These are phyloP conservation scores for Ceratocystis huliohia DNA, from an alignment of 2,329 filamentous ascomycete genomes.

Conservation along the genomic window DNA sequence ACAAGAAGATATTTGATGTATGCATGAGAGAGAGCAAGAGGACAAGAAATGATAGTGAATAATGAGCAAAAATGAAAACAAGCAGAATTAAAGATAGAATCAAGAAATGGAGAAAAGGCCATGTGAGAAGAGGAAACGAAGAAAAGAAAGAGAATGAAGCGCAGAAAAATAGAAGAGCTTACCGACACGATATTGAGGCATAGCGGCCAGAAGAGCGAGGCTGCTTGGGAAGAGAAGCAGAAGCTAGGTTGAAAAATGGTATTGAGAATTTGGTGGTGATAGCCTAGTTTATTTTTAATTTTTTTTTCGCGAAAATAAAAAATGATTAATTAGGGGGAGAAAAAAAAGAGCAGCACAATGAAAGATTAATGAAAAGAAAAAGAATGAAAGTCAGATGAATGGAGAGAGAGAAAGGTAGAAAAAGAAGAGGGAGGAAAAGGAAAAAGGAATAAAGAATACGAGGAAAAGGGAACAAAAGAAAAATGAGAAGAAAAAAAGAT, in stretches of 20 bases:
- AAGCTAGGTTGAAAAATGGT: conserved; percentile 17
- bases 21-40: background rate
- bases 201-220: conserved; percentile 22
- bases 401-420: background rate
- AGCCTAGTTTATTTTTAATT: background rate
- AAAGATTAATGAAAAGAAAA: conserved; percentile 5
- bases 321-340: conserved; percentile 5
- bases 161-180: conserved; percentile 19
- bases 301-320: background rate
- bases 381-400: conserved; percentile 11
- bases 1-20: background rate
- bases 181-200: conserved; percentile 39
- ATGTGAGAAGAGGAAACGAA: background rate
- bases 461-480: conserved; percentile 8
- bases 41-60: background rate
- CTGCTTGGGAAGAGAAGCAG: background rate
- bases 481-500: conserved; percentile 5
- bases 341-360: background rate
- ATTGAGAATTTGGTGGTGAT: background rate
- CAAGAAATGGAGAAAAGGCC: too few relatives aligned
- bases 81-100: background rate
- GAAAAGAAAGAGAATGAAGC: background rate
- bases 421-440: conserved; percentile 10
- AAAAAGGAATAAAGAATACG: conserved; percentile 2
- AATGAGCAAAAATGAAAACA: background rate